phyloP scores from a whole-genome alignment of 139 green algal genomes.

The Micractinium sp. region DNA sequence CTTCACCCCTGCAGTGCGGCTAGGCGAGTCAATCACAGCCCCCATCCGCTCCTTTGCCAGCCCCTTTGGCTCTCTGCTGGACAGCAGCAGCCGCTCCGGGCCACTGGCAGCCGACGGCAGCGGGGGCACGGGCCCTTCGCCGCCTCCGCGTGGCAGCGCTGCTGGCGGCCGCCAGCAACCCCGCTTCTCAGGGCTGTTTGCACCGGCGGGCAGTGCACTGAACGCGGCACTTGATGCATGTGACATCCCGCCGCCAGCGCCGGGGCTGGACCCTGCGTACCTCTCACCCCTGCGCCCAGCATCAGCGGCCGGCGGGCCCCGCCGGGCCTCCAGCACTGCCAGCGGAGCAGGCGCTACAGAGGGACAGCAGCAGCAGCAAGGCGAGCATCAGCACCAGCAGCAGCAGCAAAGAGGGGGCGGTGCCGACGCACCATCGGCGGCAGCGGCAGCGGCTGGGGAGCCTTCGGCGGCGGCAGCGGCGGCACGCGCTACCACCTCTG shows the following conservation, averaged over 20 bases:
- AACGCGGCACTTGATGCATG: background rate
- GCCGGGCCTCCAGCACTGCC: background rate
- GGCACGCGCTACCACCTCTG: too few relatives aligned
- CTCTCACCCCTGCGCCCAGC: slow-evolving; percentile 11
- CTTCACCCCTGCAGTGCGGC: slow-evolving; percentile 6
- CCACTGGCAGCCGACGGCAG: background rate
- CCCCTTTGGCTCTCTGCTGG: slow-evolving; percentile 43
- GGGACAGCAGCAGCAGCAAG: background rate
- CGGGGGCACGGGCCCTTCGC: background rate
- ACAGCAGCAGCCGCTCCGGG: slow-evolving; percentile 23
- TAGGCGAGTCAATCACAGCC: background rate
- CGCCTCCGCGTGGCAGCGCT: background rate
- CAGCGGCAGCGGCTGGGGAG: too few relatives aligned
- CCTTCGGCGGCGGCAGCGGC: too few relatives aligned
- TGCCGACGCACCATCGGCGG: background rate
- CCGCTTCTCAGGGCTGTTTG: slow-evolving; percentile 30
- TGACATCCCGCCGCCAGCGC: background rate
- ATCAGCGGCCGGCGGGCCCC: background rate
- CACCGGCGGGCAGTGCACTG: slow-evolving; percentile 1
- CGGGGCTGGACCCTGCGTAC: slow-evolving; percentile 6
- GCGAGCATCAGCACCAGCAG: background rate
- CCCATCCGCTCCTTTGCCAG: slow-evolving; percentile 16
- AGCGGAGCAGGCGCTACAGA: background rate
- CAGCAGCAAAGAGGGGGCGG: background rate
- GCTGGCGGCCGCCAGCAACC: background rate